Percentiles rank a stretch among this genome's conserved stretches.
Evolutionary conservation across 2,329 filamentous ascomycete species (phyloP).

Genomic region (Colletotrichum magnum): DNA sequence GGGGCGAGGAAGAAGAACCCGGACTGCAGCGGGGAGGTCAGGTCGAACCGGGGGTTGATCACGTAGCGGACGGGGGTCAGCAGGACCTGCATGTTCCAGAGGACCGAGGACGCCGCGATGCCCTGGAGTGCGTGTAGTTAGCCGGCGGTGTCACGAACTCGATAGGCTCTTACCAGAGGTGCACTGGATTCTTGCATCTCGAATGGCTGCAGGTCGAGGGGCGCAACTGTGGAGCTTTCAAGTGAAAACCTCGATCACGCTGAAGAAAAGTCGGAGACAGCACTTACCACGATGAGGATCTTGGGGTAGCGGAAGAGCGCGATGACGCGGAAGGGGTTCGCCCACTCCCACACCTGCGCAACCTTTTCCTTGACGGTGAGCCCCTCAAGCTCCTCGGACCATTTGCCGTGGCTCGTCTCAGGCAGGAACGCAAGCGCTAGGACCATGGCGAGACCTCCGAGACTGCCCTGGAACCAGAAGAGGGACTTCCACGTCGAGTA

Average conservation of each 20-base stretch:
- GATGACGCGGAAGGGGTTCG: constrained; percentile 76
- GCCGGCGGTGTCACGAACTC: neutral
- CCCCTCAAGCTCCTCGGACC: constrained; percentile 72
- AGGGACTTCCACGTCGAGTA: constrained; percentile 77
- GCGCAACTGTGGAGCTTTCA: neutral
- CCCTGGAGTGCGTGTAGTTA: constrained; percentile 42
- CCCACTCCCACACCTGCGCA: constrained; percentile 56
- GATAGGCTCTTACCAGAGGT: neutral
- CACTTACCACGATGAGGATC: constrained; percentile 64
- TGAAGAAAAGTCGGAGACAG: neutral
- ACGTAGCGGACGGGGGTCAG: constrained; percentile 79
- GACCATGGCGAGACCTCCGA: constrained; percentile 69
- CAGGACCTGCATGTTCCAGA: constrained; percentile 81
- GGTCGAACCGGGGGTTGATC: constrained; percentile 77
- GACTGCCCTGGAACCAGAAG: constrained; percentile 78
- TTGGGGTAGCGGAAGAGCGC: constrained; percentile 77
- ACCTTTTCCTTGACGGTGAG: constrained; percentile 64
- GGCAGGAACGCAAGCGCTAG: constrained; percentile 73
- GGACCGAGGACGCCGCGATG: constrained; percentile 70
- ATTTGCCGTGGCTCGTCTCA: constrained; percentile 77
- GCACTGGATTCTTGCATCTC: neutral
- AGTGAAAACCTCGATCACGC: neutral
- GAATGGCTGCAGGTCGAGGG: neutral
- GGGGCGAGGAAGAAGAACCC: constrained; percentile 81
- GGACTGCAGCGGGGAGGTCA: constrained; percentile 73